phyloP scores from a whole-genome alignment of 1,139 yeast genomes.

The Nakaseomyces delphensis region DNA sequence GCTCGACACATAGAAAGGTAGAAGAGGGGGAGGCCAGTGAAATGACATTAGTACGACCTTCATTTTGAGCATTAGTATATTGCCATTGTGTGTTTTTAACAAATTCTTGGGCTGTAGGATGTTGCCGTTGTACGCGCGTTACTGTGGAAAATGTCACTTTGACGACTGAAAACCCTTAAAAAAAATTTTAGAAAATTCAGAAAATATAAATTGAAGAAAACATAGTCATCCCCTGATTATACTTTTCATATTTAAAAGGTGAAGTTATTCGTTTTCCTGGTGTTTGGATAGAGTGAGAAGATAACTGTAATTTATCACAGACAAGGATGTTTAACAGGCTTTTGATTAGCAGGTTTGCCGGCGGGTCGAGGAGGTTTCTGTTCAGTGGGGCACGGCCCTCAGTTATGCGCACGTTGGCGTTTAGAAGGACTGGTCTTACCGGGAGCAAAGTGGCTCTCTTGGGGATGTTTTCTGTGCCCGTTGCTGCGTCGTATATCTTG shows the following conservation, averaged over 20 bases:
- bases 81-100: too few species aligned
- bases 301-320: too few species aligned
- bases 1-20: constrained; percentile 16
- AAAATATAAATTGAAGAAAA: neutral
- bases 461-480: constrained; percentile 3
- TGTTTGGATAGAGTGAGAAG: too few species aligned
- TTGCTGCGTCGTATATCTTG: neutral
- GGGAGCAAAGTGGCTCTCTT: neutral
- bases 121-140: neutral
- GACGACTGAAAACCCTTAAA: too few species aligned
- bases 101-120: neutral
- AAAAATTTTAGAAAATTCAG: neutral
- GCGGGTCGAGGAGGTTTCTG: constrained; percentile 5
- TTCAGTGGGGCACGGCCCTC: neutral
- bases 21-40: too few species aligned
- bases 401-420: neutral
- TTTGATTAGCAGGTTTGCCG: constrained; percentile 3
- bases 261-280: too few species aligned
- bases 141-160: neutral
- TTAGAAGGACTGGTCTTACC: neutral
- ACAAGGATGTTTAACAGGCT: constrained; percentile 1
- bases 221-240: neutral
- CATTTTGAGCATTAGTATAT: too few species aligned
- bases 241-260: neutral
- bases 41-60: too few species aligned